These are phyloP conservation scores for Calonectria pseudoreteaudii DNA, from an alignment of 2,329 filamentous ascomycete genomes.

Conservation along the genomic window DNA sequence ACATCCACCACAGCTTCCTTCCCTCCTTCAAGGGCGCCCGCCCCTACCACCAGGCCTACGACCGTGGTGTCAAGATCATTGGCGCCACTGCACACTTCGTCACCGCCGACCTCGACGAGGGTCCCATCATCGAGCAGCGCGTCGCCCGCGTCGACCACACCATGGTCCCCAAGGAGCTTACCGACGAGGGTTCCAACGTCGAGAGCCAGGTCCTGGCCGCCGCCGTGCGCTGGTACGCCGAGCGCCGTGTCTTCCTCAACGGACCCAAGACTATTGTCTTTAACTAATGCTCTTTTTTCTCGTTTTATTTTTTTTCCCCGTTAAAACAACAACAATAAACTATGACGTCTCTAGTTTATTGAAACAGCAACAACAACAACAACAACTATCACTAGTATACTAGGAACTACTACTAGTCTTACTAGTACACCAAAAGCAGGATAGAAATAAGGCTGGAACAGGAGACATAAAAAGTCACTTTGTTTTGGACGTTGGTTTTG, in stretches of 20 bases:
- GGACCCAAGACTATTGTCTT: slow-evolving; percentile 86
- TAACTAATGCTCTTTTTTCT: slow-evolving; percentile 43
- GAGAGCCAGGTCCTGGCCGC: slow-evolving; percentile 86
- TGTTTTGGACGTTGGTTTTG: background rate
- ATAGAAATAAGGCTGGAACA: background rate
- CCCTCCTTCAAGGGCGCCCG: slow-evolving; percentile 90
- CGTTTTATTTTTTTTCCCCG: too few relatives aligned
- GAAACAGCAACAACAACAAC: background rate
- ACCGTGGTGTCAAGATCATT: slow-evolving; percentile 89
- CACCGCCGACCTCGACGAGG: slow-evolving; percentile 86
- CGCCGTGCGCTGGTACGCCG: slow-evolving; percentile 86
- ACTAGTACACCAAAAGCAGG: background rate
- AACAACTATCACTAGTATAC: too few relatives aligned
- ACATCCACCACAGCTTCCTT: slow-evolving; percentile 90
- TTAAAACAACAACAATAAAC: background rate
- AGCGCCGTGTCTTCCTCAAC: slow-evolving; percentile 82
- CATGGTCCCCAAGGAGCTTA: slow-evolving; percentile 80
- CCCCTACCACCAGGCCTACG: slow-evolving; percentile 89
- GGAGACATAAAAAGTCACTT: background rate
- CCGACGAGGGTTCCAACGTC: slow-evolving; percentile 84
- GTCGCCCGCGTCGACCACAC: slow-evolving; percentile 81
- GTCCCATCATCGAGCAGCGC: slow-evolving; percentile 89
- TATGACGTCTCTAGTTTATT: background rate
- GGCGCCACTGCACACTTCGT: slow-evolving; percentile 89
- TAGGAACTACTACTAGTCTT: too few relatives aligned